Conservation (phyloP, 306 rosid genomes). For the Malus asiatica region DNA sequence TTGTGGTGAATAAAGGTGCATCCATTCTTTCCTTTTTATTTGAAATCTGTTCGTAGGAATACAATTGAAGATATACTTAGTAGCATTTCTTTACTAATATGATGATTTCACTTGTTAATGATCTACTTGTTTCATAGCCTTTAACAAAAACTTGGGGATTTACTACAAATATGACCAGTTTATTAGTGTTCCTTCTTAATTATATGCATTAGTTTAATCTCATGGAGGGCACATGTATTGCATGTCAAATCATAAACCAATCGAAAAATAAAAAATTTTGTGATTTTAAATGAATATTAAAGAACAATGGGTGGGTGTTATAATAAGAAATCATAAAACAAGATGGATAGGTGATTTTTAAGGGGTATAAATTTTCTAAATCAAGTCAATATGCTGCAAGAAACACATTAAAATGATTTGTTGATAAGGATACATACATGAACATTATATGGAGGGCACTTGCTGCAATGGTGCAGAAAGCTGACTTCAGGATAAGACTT, state of each 20-base stretch:
- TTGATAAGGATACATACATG: background rate
- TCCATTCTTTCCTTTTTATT: background rate
- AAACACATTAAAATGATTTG: background rate
- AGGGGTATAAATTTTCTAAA: background rate
- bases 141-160: background rate
- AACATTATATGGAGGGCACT: background rate
- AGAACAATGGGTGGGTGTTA: background rate
- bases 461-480: background rate
- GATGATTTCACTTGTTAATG: background rate
- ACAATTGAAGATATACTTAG: background rate
- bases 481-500: background rate
- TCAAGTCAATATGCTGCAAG: background rate
- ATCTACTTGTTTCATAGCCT: background rate
- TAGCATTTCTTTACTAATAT: background rate
- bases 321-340: background rate
- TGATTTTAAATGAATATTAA: too few relatives aligned
- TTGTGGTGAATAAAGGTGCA: conserved; percentile 17
- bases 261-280: background rate
- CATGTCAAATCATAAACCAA: background rate
- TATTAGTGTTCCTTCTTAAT: background rate
- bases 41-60: background rate
- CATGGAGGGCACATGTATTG: background rate
- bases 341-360: background rate
- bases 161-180: background rate
- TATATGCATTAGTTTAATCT: background rate